These are phyloP conservation scores for Komagataella populi DNA, from an alignment of 805 yeast species.

Conservation along the genomic window DNA sequence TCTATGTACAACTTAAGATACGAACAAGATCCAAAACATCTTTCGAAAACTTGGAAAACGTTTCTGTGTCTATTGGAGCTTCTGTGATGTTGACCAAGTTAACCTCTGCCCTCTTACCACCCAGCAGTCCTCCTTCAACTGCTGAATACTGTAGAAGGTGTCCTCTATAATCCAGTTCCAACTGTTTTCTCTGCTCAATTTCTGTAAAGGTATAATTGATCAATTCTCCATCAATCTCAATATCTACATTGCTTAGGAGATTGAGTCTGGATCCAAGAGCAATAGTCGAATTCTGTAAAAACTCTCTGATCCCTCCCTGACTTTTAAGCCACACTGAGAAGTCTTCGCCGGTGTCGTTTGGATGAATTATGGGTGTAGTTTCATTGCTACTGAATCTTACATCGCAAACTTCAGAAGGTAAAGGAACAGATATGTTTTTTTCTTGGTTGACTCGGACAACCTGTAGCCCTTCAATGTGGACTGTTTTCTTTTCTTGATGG, in stretches of 20 bases:
- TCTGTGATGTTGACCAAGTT: background rate
- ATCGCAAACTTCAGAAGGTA: constrained; percentile 14
- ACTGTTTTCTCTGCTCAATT: background rate
- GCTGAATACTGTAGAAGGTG: background rate
- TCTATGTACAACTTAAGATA: background rate
- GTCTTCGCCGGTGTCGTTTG: constrained; percentile 6
- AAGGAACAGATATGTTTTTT: constrained; percentile 10
- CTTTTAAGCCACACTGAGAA: constrained; percentile 7
- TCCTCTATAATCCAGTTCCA: background rate
- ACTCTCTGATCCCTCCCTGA: background rate
- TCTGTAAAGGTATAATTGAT: background rate
- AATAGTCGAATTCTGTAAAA: constrained; percentile 1
- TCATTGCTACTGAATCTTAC: constrained; percentile 15
- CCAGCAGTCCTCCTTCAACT: background rate
- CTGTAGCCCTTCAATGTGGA: background rate
- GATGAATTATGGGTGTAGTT: constrained; percentile 9
- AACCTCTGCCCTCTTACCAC: background rate
- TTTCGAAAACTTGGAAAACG: background rate
- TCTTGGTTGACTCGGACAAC: constrained; percentile 11
- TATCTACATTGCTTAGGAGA: background rate
- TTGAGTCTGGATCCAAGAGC: background rate
- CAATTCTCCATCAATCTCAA: background rate
- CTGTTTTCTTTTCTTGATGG: background rate
- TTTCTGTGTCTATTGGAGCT: background rate
- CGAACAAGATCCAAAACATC: background rate